phyloP scores from a whole-genome alignment of 2,329 filamentous ascomycete genomes.

The Saccharata proteae region DNA sequence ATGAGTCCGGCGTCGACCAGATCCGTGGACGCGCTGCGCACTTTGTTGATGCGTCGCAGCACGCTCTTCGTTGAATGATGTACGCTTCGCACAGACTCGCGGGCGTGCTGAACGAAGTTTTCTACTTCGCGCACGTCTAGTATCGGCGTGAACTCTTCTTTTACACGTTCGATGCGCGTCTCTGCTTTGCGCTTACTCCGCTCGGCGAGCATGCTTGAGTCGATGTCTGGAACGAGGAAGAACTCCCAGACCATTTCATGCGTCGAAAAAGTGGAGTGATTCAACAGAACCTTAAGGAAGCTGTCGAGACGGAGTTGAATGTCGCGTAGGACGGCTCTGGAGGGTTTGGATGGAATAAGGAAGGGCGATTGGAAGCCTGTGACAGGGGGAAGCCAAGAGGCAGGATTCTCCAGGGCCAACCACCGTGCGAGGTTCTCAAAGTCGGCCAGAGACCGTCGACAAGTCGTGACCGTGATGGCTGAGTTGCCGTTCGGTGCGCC shows the following conservation, averaged over 20 bases:
- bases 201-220: conserved; percentile 79
- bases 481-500: conserved; percentile 71
- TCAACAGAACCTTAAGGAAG: conserved; percentile 75
- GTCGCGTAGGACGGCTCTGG: conserved; percentile 73
- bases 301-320: conserved; percentile 77
- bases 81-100: conserved; percentile 77
- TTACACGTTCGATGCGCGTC: conserved; percentile 67
- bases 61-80: conserved; percentile 74
- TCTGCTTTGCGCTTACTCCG: conserved; percentile 79
- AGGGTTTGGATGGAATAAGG: conserved; percentile 85
- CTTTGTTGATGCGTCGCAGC: conserved; percentile 63
- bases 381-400: conserved; percentile 82
- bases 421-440: conserved; percentile 84
- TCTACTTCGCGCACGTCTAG: conserved; percentile 76
- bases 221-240: conserved; percentile 89
- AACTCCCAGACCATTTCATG: conserved; percentile 99
- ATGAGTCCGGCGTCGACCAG: conserved; percentile 51
- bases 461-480: conserved; percentile 89
- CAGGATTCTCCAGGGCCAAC: conserved; percentile 78
- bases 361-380: conserved; percentile 74
- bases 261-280: conserved; percentile 83
- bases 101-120: conserved; percentile 80
- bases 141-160: conserved; percentile 79
- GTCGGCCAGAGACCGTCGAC: conserved; percentile 72
- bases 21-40: conserved; percentile 55